Evolutionary conservation across 768 basidiomycete genomes (phyloP), one percentile per base, ranked within the genome.

Genomic region (Neoboletus brunneissimus): DNA sequence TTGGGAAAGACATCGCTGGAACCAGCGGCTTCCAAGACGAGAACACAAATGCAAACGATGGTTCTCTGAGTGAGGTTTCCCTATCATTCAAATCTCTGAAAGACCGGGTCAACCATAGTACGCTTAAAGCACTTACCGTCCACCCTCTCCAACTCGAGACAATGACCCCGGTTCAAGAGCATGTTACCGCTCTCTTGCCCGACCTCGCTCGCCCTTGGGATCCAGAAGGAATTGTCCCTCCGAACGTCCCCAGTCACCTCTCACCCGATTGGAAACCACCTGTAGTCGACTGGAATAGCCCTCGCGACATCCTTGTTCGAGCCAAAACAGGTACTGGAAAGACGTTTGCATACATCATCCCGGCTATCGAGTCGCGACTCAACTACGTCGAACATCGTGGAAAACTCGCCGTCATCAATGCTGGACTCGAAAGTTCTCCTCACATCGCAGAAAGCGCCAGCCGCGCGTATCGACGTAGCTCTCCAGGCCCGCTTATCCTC

Each of bases 311-410:
- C 23, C 77, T 96, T 44, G 91, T 95, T 54, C 87, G 91, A 67
- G 89, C 93, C 5, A 89, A 86, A 69, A 93, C 93, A 0, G 91
- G 93, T 29, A 93, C 92, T 0, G 93, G 91, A 32, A 96, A 95
- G 73, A 95, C 92, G 0, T 74, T 94, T 34, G 91, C 85, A 0
- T 96, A 94, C 77, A 82, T 97, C 53, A 79, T 96, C 20, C 92
- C 92, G 10, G 91, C 90, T 7, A 80, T 94, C 58, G 91, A 95
- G 65, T 79, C 86, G 3, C 86, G 94, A 9, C 37, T 90, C 20
- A 80, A 81, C 54, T 73, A 80, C 10, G 70, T 94, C n/a, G 71
- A 82, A 6, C 72, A 73, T 5, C 68, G 76, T 41, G 76, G 74
- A 23, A 66, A 74, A 48, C 72, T 76, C 27, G 76, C 76, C 1